Percentiles rank a stretch among this genome's conserved stretches.
phyloP scores from a whole-genome alignment of 2,329 filamentous ascomycete species.

The Hypoxylon sp. region DNA sequence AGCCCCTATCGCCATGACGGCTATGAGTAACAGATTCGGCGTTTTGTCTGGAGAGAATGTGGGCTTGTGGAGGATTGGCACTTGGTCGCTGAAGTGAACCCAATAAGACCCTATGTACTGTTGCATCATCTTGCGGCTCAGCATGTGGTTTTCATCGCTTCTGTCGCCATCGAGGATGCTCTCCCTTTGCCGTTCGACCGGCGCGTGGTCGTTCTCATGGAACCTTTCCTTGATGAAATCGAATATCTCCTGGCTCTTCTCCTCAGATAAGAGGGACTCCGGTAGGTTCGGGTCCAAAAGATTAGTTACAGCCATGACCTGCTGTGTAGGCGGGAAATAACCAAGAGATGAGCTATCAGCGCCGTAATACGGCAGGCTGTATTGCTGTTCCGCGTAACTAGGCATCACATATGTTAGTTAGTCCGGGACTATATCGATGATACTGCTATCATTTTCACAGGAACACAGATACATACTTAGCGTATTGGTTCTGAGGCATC shows the following conservation, averaged over 20 bases:
- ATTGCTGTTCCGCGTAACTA: slow-evolving; percentile 64
- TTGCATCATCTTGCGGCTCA: slow-evolving; percentile 95
- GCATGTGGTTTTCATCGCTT: slow-evolving; percentile 67
- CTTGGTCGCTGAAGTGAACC: slow-evolving; percentile 91
- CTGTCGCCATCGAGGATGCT: slow-evolving; percentile 81
- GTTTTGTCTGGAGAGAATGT: slow-evolving; percentile 90
- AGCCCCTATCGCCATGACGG: slow-evolving; percentile 92
- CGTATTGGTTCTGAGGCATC: slow-evolving; percentile 54
- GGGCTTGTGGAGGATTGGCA: slow-evolving; percentile 93
- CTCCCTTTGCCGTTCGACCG: slow-evolving; percentile 77
- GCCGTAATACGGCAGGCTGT: slow-evolving; percentile 58
- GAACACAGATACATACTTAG: slow-evolving; percentile 55
- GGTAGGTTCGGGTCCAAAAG: slow-evolving; percentile 81
- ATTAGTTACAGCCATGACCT: slow-evolving; percentile 90
- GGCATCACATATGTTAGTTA: slow-evolving; percentile 24
- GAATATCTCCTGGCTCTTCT: slow-evolving; percentile 83
- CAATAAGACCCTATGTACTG: slow-evolving; percentile 93
- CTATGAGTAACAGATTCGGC: slow-evolving; percentile 82
- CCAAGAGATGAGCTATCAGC: slow-evolving; percentile 58
- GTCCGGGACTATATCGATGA: neutral
- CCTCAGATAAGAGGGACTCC: slow-evolving; percentile 83
- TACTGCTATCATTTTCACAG: neutral
- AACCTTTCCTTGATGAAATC: slow-evolving; percentile 84
- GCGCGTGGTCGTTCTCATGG: slow-evolving; percentile 78
- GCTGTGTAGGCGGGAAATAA: slow-evolving; percentile 70